Evolutionary conservation across 768 basidiomycete species (phyloP), one percentile per base, ranked within the genome.

Genomic region (Mycena sanguinolenta): DNA sequence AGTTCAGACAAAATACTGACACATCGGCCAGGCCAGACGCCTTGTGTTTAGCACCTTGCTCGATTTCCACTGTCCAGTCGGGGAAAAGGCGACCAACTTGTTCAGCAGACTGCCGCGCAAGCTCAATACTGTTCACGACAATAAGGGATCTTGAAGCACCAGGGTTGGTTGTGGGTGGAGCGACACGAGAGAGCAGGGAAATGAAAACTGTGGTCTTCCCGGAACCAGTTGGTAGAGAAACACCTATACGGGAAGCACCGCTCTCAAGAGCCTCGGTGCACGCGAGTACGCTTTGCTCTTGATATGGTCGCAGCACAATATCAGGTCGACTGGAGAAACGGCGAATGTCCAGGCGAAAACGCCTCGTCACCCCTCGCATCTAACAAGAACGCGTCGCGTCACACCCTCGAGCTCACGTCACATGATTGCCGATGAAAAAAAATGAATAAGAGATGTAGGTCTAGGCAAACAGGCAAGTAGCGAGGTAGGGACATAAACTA

Each of bases 171-270:
- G 68, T 54, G 2, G 88, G 87, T 9, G 89, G 76, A 9, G 78
- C 67, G 34, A 97, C 85, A 8, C 89, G 87, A 12, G 90, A 89
- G 23, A 97, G 85, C 25, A 98, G 88, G 4, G 90, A 89, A 42
- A 96, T 90, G 81, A 99, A 99, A 62, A 98, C 92, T 0, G 95
- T 94, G 0, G 97, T 99, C 81, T 99, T 98, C 5, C 90, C 90
- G 21, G 94, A 88, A 28, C 95, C 95, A 36, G 95, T 95, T 50
- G 95, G 95, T 7, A 95, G 81, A 9, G 93, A 95, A 25, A 95
- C 92, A 19, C 94, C 95, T 21, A 96, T 91, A 32, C 95, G 90
- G 9, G 90, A 88, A 53, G 81, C 81, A n/a, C 95, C 95, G 30
- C 84, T 79, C 25, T 81, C 77, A 19, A 97, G 83, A 10, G 96